phyloP scores from a whole-genome alignment of 345 rosid genomes.

The Eucalyptus polybractea region DNA sequence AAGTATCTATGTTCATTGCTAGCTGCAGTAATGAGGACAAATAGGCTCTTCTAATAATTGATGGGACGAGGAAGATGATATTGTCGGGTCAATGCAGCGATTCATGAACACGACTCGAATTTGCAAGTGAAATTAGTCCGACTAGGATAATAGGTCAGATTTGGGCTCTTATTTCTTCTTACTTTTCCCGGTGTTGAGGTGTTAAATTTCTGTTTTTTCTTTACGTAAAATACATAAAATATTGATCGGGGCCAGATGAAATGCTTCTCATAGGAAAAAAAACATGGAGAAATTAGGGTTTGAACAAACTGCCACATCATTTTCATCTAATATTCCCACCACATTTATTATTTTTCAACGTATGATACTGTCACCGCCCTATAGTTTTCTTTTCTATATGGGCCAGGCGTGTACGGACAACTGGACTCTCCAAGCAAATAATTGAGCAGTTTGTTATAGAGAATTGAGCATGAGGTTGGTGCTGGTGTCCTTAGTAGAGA shows the following conservation, averaged over 20 bases:
- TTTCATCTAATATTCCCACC: background rate
- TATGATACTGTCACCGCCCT: background rate
- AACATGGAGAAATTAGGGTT: background rate
- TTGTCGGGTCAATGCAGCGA: background rate
- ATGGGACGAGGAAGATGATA: background rate
- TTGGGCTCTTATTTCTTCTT: background rate
- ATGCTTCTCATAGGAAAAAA: background rate
- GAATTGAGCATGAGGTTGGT: background rate
- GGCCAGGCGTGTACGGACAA: background rate
- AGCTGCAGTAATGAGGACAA: background rate
- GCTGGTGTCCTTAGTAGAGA: background rate
- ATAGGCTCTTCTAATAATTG: background rate
- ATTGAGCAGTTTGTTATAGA: background rate
- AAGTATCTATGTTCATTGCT: background rate
- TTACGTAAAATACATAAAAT: background rate
- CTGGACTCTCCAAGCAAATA: background rate
- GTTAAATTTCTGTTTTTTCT: background rate
- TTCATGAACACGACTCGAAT: background rate
- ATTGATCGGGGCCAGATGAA: background rate
- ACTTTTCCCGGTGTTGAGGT: background rate
- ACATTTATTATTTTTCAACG: background rate
- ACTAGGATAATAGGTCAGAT: background rate
- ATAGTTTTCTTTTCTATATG: background rate
- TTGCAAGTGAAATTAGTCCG: background rate
- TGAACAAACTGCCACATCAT: background rate